Evolutionary conservation across 2,329 filamentous ascomycete species (phyloP), one percentile per base, ranked within the genome.

Genomic region (Elsinoe fawcettii): DNA sequence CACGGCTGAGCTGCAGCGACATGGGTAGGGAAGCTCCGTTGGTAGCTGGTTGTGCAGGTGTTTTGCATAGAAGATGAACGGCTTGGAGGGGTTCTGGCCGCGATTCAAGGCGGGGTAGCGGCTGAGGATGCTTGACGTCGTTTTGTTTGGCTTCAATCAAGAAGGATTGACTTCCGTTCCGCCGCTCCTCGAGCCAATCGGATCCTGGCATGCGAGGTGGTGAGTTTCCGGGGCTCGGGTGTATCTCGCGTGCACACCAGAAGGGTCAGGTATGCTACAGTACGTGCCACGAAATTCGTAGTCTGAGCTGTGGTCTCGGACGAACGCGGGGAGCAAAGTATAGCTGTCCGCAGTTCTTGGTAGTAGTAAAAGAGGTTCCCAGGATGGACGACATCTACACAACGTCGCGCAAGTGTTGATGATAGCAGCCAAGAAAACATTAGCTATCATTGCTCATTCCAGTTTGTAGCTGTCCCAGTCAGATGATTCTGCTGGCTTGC

Each of bases 151-250:
- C 9, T 9, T 46, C 3, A 37, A 30, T 7, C 34, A 14, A 37
- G 34, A 37, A 14, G 34, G 34, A 37, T 46, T 25, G 41, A 46
- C 41, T 46, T 46, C 41, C 41, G 41, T 46, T 46, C 41, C 41
- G 41, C 41, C 41, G 41, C 41, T 14, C 23, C 20, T 22, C 20
- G 11, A 7, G 14, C 41, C 41, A 46, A 46, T 46, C 41, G 41
- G 22, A n/a, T 23, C 12, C 8, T 25, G 18, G 11, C n/a, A 25
- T 11, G 4, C 8, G 9, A n/a, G 20, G 22, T 22, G 3, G 9
- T 12, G 41, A 20, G 22, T 46, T 46, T 25, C 20, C 20, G 20
- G 41, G 41, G 22, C 25, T 46, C 41, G 41, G 41, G 41, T 9
- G 14, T 46, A 46, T 22, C 41, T 46, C 41, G 41, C 41, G 11